phyloP scores from a whole-genome alignment of 2,329 filamentous ascomycete species.

The Berkeleyomyces rouxiae region DNA sequence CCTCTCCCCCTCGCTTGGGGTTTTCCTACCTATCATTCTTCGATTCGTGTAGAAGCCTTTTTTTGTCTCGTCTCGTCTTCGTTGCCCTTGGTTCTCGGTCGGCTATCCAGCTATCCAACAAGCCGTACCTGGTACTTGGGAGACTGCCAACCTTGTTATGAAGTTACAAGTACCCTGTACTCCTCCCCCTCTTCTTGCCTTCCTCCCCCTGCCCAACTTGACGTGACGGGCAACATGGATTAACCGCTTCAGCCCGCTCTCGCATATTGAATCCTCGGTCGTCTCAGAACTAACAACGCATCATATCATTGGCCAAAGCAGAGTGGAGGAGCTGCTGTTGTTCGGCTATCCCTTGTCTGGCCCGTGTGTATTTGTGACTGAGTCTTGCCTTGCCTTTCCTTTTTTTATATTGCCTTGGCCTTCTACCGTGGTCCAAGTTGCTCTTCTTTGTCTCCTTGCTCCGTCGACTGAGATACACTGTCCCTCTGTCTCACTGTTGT shows the following conservation, averaged over 20 bases:
- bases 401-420: background rate
- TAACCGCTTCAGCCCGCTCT: background rate
- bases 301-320: background rate
- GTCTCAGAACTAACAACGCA: background rate
- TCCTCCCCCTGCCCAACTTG: background rate
- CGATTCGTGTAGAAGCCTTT: background rate
- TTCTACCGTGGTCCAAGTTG: background rate
- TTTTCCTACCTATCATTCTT: background rate
- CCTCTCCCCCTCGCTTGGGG: background rate
- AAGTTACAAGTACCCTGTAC: background rate
- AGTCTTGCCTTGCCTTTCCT: background rate
- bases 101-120: background rate
- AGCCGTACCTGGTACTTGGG: background rate
- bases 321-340: background rate
- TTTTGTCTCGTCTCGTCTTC: slow-evolving; percentile 1
- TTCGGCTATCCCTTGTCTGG: background rate
- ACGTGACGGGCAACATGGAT: slow-evolving; percentile 1
- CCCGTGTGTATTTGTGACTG: background rate
- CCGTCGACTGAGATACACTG: background rate
- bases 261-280: background rate
- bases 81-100: background rate
- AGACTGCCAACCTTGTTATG: background rate
- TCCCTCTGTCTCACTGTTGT: background rate
- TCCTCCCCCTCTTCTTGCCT: background rate
- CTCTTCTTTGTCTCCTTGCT: background rate